Percentiles rank a stretch among this genome's conserved stretches.
phyloP scores from a whole-genome alignment of 345 rosid genomes.

The Eutrema yunnanense region DNA sequence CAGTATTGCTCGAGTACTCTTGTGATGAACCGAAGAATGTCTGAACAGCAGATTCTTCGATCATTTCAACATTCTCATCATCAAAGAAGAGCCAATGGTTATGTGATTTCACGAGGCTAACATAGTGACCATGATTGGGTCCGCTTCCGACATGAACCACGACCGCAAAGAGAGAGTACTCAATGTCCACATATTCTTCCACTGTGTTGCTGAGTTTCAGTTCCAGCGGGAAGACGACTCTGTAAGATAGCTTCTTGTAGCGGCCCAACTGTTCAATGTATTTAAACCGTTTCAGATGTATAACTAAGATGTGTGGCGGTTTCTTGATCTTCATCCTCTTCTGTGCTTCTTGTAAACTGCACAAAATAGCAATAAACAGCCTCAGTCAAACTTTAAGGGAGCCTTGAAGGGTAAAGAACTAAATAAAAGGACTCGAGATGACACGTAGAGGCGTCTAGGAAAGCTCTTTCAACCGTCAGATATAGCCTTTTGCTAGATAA shows the following conservation, averaged over 20 bases:
- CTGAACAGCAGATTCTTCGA: slow-evolving; percentile 84
- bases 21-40: slow-evolving; percentile 90
- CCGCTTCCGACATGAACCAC: slow-evolving; percentile 97
- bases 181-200: slow-evolving; percentile 60
- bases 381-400: not conserved
- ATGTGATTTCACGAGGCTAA: slow-evolving; percentile 87
- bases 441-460: not conserved
- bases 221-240: slow-evolving; percentile 82
- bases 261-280: slow-evolving; percentile 89
- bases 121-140: slow-evolving; percentile 92
- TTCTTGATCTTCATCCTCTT: slow-evolving; percentile 98
- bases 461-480: not conserved
- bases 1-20: slow-evolving; percentile 80
- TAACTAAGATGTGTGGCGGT: slow-evolving; percentile 85
- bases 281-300: slow-evolving; percentile 81
- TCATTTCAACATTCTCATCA: slow-evolving; percentile 88
- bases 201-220: slow-evolving; percentile 82
- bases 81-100: slow-evolving; percentile 92
- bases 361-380: too few species aligned
- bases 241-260: slow-evolving; percentile 83
- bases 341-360: slow-evolving; percentile 96
- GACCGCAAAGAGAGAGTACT: slow-evolving; percentile 84
- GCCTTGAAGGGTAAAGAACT: not conserved
- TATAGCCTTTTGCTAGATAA: not conserved
- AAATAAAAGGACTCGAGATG: not conserved